Conservation (phyloP, 1,139 yeast species). For the Sugiyamaella xylanicola region DNA sequence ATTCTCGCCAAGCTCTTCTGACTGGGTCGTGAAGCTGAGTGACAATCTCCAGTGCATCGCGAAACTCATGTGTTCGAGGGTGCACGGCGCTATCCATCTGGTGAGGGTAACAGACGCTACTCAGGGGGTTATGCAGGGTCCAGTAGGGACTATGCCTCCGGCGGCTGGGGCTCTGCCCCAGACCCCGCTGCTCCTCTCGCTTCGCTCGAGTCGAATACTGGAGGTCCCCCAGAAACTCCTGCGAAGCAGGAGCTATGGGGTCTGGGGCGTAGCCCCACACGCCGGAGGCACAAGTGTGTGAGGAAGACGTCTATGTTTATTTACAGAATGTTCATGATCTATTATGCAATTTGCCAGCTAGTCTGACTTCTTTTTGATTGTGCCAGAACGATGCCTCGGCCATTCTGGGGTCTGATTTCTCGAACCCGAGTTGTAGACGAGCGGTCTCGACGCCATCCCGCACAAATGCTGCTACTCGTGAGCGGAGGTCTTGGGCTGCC, state of each 20-base stretch:
- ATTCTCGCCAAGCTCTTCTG: too few relatives aligned
- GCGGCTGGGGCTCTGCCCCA: background rate
- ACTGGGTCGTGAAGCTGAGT: background rate
- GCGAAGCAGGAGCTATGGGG: background rate
- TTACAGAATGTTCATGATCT: constrained; percentile 14
- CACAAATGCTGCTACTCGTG: constrained; percentile 67
- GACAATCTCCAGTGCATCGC: constrained; percentile 7
- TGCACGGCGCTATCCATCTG: constrained; percentile 6
- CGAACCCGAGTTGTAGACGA: constrained; percentile 56
- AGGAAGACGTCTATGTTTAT: too few relatives aligned
- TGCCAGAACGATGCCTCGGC: constrained; percentile 73
- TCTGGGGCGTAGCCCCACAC: background rate
- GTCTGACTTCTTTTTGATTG: constrained; percentile 7
- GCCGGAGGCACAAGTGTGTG: constrained; percentile 7
- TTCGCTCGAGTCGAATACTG: too few relatives aligned
- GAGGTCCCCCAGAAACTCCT: too few relatives aligned
- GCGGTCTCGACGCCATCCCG: constrained; percentile 64
- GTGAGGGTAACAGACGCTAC: constrained; percentile 9
- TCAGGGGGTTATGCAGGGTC: constrained; percentile 15
- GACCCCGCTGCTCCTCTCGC: background rate
- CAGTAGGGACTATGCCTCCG: background rate
- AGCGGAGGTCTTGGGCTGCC: constrained; percentile 64
- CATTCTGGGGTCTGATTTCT: constrained; percentile 52
- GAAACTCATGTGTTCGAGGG: background rate
- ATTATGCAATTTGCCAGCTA: constrained; percentile 19